Evolutionary conservation across 768 basidiomycete genomes (phyloP).

Genomic region (Boletus huronensis): DNA sequence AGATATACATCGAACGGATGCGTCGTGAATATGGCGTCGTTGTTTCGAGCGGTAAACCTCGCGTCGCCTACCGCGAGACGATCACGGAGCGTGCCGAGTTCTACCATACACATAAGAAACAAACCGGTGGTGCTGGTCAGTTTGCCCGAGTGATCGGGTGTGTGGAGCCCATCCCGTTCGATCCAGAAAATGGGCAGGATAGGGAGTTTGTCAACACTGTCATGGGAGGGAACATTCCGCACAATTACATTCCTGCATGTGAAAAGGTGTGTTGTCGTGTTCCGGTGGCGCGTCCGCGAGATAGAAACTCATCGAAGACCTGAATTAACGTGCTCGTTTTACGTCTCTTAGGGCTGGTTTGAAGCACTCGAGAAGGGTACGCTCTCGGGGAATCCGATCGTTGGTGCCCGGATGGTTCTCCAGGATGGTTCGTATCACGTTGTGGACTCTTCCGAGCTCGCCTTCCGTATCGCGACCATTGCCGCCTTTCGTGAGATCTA

Average conservation of each 20-base stretch:
- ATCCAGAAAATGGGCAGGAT: conserved; percentile 77
- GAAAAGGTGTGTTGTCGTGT: conserved; percentile 64
- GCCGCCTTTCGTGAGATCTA: conserved; percentile 93
- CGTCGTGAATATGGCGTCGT: conserved; percentile 94
- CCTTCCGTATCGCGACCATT: conserved; percentile 87
- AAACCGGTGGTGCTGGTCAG: conserved; percentile 95
- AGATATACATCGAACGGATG: conserved; percentile 99
- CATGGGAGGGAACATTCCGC: conserved; percentile 90
- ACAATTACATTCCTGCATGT: conserved; percentile 88
- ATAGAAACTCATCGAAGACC: background rate
- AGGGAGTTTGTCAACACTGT: conserved; percentile 81
- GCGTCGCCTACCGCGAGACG: conserved; percentile 95
- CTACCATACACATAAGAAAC: conserved; percentile 95
- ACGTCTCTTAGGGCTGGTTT: conserved; percentile 71
- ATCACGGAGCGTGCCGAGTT: conserved; percentile 81
- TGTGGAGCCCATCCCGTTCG: conserved; percentile 82
- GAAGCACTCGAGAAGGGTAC: conserved; percentile 92
- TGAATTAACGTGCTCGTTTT: background rate
- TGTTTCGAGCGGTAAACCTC: conserved; percentile 91
- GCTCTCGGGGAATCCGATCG: conserved; percentile 83
- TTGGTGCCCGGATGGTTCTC: conserved; percentile 81
- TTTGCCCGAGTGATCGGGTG: conserved; percentile 90
- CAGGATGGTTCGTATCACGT: conserved; percentile 91
- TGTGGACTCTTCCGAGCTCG: conserved; percentile 95
- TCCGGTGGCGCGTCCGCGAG: background rate